Percentiles rank a stretch among this genome's conserved stretches.
phyloP scores from a whole-genome alignment of 2,329 filamentous ascomycete genomes.

The Bipolaris sorokiniana region DNA sequence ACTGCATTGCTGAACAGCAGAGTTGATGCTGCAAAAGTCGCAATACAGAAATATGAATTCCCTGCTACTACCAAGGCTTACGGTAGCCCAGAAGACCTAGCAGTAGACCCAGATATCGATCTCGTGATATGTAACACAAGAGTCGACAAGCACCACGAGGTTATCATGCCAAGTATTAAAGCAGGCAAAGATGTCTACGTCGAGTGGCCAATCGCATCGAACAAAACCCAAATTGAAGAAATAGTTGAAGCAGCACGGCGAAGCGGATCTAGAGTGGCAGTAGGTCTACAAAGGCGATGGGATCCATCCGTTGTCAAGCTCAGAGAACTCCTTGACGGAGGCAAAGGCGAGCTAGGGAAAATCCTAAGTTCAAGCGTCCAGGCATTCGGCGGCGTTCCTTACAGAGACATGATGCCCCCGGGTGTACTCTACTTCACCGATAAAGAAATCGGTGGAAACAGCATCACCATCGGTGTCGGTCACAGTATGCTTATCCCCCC shows the following conservation, averaged over 20 bases:
- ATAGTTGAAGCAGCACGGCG: slow-evolving; percentile 49
- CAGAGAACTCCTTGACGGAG: slow-evolving; percentile 49
- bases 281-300: slow-evolving; percentile 56
- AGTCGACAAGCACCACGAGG: slow-evolving; percentile 60
- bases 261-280: slow-evolving; percentile 51
- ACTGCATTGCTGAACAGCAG: slow-evolving; percentile 56
- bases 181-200: slow-evolving; percentile 61
- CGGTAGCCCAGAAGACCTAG: slow-evolving; percentile 51
- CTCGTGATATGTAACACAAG: slow-evolving; percentile 60
- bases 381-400: slow-evolving; percentile 24
- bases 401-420: slow-evolving; percentile 22
- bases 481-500: slow-evolving; percentile 35
- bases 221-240: slow-evolving; percentile 49
- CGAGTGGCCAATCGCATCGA: slow-evolving; percentile 57
- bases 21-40: slow-evolving; percentile 48
- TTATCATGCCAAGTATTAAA: slow-evolving; percentile 55
- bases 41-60: slow-evolving; percentile 52
- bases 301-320: slow-evolving; percentile 51
- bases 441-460: slow-evolving; percentile 23
- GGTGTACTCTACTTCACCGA: slow-evolving; percentile 24
- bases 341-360: slow-evolving; percentile 51
- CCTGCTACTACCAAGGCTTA: slow-evolving; percentile 52
- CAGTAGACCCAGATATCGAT: slow-evolving; percentile 43
- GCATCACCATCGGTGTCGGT: slow-evolving; percentile 22
- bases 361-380: slow-evolving; percentile 46